These are phyloP conservation scores for Ceratocystis cubensis DNA, from an alignment of 2,329 filamentous ascomycete species.

Conservation along the genomic window DNA sequence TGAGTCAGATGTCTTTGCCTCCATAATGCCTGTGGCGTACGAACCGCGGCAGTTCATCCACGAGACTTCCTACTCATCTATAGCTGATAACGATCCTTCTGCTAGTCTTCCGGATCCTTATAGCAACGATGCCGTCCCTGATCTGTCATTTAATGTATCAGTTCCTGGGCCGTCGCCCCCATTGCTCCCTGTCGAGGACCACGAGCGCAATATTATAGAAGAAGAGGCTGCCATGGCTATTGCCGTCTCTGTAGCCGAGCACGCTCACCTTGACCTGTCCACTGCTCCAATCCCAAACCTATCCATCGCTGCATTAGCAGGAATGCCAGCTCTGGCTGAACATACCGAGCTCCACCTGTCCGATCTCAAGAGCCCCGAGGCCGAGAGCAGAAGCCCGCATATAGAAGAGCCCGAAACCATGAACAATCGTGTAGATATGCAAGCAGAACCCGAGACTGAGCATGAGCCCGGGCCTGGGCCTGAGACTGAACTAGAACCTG, in stretches of 20 bases:
- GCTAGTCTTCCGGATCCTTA: constrained; percentile 30
- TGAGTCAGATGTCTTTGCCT: constrained; percentile 19
- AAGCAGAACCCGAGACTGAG: background rate
- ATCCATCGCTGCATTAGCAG: constrained; percentile 11
- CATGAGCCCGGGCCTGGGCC: too few relatives aligned
- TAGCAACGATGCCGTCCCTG: constrained; percentile 34
- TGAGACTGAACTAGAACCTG: too few relatives aligned
- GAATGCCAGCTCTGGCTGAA: constrained; percentile 23
- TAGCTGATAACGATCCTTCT: constrained; percentile 30
- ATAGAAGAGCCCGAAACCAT: constrained; percentile 5
- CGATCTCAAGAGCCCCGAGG: constrained; percentile 16
- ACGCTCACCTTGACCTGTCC: constrained; percentile 18
- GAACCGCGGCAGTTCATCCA: constrained; percentile 39
- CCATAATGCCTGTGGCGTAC: constrained; percentile 40
- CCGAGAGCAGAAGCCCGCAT: constrained; percentile 7
- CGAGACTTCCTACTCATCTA: constrained; percentile 36
- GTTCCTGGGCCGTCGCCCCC: constrained; percentile 27
- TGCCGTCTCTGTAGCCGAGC: constrained; percentile 17
- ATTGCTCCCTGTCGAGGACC: constrained; percentile 30
- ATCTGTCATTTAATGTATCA: constrained; percentile 32
- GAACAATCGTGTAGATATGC: background rate
- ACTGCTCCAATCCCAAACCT: constrained; percentile 17
- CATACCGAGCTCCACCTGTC: constrained; percentile 23
- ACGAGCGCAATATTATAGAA: constrained; percentile 17
- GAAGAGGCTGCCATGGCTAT: constrained; percentile 18